A percentile compares a stretch with the other conserved stretches of the same genome.
These are phyloP conservation scores for Astrothelium macrocarpum DNA, from an alignment of 495 filamentous ascomycete species.

Conservation along the genomic window DNA sequence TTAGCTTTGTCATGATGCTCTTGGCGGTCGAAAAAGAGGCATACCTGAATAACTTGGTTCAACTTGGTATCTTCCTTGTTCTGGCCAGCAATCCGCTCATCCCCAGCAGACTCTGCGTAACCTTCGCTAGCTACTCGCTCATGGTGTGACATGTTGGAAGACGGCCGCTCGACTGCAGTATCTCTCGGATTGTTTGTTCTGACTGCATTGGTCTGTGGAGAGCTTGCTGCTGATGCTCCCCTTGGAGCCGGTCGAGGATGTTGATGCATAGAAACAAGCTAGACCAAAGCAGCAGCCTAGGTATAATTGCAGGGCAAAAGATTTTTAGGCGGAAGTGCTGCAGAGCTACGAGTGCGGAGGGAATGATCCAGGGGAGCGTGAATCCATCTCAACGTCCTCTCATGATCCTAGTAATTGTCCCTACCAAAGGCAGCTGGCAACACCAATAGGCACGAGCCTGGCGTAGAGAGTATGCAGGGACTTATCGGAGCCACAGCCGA, in stretches of 20 bases:
- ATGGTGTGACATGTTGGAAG: conserved; percentile 20
- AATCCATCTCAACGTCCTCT: conserved; percentile 5
- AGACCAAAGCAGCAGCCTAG: background rate
- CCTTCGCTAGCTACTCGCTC: conserved; percentile 16
- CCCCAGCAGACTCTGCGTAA: background rate
- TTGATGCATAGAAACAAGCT: conserved; percentile 58
- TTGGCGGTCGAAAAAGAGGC: conserved; percentile 16
- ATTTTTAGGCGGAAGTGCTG: background rate
- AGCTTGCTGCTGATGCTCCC: conserved; percentile 55
- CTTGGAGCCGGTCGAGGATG: conserved; percentile 61
- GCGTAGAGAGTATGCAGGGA: background rate
- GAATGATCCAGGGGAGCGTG: background rate
- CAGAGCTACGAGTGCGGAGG: background rate
- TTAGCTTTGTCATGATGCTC: conserved; percentile 11
- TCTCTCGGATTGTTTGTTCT: conserved; percentile 67
- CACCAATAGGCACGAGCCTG: conserved; percentile 3
- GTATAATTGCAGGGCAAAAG: background rate
- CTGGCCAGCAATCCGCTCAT: conserved; percentile 7
- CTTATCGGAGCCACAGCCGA: background rate
- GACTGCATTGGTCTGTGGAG: conserved; percentile 55
- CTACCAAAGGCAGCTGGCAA: background rate
- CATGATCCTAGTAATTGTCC: background rate
- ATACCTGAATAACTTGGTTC: conserved; percentile 84
- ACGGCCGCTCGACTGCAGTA: conserved; percentile 20
- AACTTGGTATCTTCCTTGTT: conserved; percentile 43